phyloP scores from a whole-genome alignment of 805 yeast genomes.

The Kodamaea kaohsiungensis region DNA sequence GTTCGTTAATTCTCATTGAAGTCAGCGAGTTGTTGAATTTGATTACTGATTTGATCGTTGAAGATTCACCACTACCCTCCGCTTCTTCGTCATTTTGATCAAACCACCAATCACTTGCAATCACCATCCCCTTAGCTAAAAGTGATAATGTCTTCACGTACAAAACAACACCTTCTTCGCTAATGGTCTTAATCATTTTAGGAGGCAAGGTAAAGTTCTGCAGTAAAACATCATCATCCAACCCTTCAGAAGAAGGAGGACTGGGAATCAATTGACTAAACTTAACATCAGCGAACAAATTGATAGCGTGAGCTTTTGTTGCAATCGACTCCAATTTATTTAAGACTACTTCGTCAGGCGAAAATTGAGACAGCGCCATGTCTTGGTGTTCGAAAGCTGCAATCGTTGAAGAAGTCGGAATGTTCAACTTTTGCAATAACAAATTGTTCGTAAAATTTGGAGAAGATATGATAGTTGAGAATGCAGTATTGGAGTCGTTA shows the following conservation, averaged over 20 bases:
- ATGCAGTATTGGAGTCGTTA: constrained; percentile 9
- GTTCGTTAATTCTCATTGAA: constrained; percentile 52
- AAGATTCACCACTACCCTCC: constrained; percentile 17
- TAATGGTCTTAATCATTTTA: constrained; percentile 54
- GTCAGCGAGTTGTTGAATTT: constrained; percentile 18
- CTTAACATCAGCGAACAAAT: constrained; percentile 87
- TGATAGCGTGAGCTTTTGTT: constrained; percentile 88
- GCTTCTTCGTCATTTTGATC: constrained; percentile 25
- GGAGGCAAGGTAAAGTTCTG: constrained; percentile 55
- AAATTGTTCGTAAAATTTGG: constrained; percentile 38
- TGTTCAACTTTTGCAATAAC: constrained; percentile 33
- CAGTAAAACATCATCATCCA: constrained; percentile 37
- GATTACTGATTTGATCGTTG: constrained; percentile 8
- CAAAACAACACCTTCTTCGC: constrained; percentile 84
- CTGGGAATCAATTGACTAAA: constrained; percentile 81
- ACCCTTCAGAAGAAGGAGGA: constrained; percentile 52
- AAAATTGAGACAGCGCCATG: constrained; percentile 12
- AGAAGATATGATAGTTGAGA: constrained; percentile 23
- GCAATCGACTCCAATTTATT: constrained; percentile 68
- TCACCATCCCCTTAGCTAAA: constrained; percentile 80
- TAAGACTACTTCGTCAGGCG: constrained; percentile 40
- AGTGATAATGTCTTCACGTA: constrained; percentile 83
- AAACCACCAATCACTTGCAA: constrained; percentile 92
- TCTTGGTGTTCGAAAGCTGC: constrained; percentile 10
- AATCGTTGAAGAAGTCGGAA: constrained; percentile 30